phyloP scores from a whole-genome alignment of 192 early-diverging fungal genomes.

The Backusella mclennaniae region DNA sequence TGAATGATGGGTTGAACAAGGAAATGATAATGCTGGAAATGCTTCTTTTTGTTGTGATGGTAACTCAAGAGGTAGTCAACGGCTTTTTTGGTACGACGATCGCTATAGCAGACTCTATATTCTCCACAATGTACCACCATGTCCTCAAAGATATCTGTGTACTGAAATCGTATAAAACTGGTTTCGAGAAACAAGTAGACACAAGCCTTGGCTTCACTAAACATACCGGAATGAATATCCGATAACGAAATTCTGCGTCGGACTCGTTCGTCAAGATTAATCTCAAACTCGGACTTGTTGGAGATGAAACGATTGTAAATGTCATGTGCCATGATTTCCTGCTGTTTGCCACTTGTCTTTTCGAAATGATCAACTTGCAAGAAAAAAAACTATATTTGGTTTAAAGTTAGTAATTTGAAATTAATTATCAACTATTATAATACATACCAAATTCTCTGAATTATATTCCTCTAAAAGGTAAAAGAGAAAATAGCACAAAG shows the following conservation, averaged over 20 bases:
- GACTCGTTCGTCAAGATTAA: slow-evolving; percentile 49
- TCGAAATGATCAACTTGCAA: slow-evolving; percentile 50
- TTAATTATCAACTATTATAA: not conserved
- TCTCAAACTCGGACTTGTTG: slow-evolving; percentile 44
- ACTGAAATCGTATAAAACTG: slow-evolving; percentile 34
- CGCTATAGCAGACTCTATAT: slow-evolving; percentile 20
- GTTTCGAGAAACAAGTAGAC: slow-evolving; percentile 40
- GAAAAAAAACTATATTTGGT: slow-evolving; percentile 45
- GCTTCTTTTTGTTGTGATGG: not conserved
- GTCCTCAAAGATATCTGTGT: slow-evolving; percentile 11
- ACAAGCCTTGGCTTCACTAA: slow-evolving; percentile 32
- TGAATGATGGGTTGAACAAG: not conserved
- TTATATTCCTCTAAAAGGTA: slow-evolving; percentile 47
- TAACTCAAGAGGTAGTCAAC: slow-evolving; percentile 26
- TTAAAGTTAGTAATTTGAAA: not conserved
- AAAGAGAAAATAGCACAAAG: slow-evolving; percentile 52
- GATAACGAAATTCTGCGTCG: slow-evolving; percentile 22
- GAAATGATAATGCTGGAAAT: not conserved
- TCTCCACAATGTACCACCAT: slow-evolving; percentile 40
- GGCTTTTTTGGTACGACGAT: slow-evolving; percentile 21
- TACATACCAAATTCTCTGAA: slow-evolving; percentile 50
- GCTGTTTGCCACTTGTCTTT: slow-evolving; percentile 12
- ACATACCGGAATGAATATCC: slow-evolving; percentile 14
- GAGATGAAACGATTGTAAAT: slow-evolving; percentile 48
- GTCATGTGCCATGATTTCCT: slow-evolving; percentile 31